Conservation (phyloP, 2,329 filamentous ascomycete species). For the Talaromyces sp. region DNA sequence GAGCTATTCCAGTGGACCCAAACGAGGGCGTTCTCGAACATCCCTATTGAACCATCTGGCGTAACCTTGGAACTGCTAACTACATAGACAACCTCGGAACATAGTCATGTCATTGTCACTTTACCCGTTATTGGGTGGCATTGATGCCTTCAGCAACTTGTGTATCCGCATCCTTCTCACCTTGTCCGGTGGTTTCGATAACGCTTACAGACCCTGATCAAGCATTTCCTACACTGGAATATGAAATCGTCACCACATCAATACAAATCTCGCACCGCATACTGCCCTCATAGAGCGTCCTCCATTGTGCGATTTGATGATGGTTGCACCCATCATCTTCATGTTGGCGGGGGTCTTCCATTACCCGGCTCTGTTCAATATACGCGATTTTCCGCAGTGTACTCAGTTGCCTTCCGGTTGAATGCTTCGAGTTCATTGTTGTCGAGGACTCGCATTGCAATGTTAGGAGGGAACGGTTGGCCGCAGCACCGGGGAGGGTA, state of each 20-base stretch:
- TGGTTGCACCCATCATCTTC: background rate
- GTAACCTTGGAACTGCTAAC: background rate
- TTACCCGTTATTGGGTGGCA: background rate
- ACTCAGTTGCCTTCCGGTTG: slow-evolving; percentile 17
- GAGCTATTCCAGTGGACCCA: background rate
- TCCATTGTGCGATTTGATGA: background rate
- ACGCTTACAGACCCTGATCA: background rate
- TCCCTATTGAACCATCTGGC: no score
- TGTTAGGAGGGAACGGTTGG: slow-evolving; percentile 5
- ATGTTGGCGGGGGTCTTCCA: background rate
- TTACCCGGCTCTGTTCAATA: slow-evolving; percentile 19
- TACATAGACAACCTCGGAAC: background rate
- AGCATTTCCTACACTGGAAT: background rate
- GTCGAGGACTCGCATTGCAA: slow-evolving; percentile 8
- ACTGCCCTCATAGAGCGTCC: background rate
- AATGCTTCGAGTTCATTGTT: slow-evolving; percentile 16
- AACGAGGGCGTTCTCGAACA: no score
- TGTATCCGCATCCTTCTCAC: background rate
- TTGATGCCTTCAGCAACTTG: background rate
- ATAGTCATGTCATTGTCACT: no score
- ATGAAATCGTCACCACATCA: background rate
- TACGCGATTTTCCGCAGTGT: slow-evolving; percentile 14
- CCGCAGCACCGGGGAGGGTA: slow-evolving; percentile 20
- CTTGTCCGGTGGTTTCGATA: background rate
- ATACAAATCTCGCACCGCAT: background rate